Base-by-base conservation (phyloP, 352 stramenopile species). In the Blastocystis sp. region DNA sequence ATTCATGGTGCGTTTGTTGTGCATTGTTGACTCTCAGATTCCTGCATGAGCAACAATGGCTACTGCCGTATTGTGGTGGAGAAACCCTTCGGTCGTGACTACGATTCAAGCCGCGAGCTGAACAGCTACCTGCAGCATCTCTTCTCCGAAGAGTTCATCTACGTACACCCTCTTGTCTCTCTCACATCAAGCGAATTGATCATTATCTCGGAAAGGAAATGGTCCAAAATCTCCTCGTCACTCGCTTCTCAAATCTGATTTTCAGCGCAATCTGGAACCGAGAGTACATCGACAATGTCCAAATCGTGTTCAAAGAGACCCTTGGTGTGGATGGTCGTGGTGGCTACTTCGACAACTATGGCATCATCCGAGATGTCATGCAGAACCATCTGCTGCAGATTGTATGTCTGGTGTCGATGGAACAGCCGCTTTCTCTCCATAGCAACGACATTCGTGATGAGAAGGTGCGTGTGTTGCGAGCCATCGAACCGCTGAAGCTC, bases 311-410 rank as follows among this genome's bases (percentile, higher is more conserved):
- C 92, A 98, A 98, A 91, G 97, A 99, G 92, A 93, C 97, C 69
- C 97, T 99, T 90, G 96, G 95, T 56, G 98, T 95, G 8, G 93
- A 98, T 87, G 96, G 96, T 68, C 93, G 95, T 62, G 96, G 95
- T 30, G 96, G 96, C 2, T 99, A 98, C 91, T 99, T 98, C 92
- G 96, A 99, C 90, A 93, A 95, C 85, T 98, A 96, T 90, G 96
- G 96, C 24, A 99, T 99, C 91, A 98, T 99, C 90, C 94, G 97
- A 70, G 97, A 99, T 91, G 96, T 99, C 68, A 97, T 98, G 93
- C 96, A 98, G 91, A 99, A 99, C 93, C 97, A 99, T 91, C 92
- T 99, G 78, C 93, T 99, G 63, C 73, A 90, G 90, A 96, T 98
- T 62, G 93, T 99, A 47, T 97, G 95, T 24, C 92, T 99, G 5